A percentile compares a stretch with the other conserved stretches of the same genome.
Evolutionary conservation across 2,329 filamentous ascomycete species (phyloP).

Genomic region (Alternaria hordeiaustralica): DNA sequence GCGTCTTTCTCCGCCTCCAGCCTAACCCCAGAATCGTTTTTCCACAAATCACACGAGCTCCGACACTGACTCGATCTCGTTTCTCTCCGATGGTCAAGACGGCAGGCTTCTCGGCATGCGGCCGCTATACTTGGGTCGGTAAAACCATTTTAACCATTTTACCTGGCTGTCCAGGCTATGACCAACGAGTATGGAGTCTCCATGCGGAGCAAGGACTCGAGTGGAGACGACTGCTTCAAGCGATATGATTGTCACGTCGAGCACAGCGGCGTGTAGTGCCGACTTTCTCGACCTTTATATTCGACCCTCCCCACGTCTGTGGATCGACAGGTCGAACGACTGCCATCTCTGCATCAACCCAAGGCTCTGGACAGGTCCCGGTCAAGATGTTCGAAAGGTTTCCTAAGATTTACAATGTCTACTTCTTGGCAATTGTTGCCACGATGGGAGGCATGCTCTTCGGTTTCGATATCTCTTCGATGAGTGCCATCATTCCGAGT

Average conservation of each 20-base stretch:
- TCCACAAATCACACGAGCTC: conserved; percentile 16
- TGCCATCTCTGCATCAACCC: conserved; percentile 1
- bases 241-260: not conserved
- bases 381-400: conserved; percentile 45
- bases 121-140: conserved; percentile 2
- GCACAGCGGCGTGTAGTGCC: not conserved
- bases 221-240: conserved; percentile 6
- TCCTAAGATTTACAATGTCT: conserved; percentile 64
- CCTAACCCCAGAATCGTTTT: conserved; percentile 7
- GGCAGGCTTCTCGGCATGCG: conserved; percentile 2
- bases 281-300: conserved; percentile 15
- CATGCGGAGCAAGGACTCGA: conserved; percentile 14
- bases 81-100: conserved; percentile 9
- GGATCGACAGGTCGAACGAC: conserved; percentile 5
- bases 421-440: conserved; percentile 64
- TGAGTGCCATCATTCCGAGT: conserved; percentile 59
- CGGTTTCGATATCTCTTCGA: conserved; percentile 79
- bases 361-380: conserved; percentile 15
- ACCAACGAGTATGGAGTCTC: conserved; percentile 4
- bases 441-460: conserved; percentile 73
- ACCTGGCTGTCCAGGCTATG: not conserved
- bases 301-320: conserved; percentile 1
- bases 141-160: conserved; percentile 10
- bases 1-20: conserved; percentile 7
- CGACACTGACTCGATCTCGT: conserved; percentile 4